phyloP scores from a whole-genome alignment of 305 asterid genomes.

The Andrographis paniculata region DNA sequence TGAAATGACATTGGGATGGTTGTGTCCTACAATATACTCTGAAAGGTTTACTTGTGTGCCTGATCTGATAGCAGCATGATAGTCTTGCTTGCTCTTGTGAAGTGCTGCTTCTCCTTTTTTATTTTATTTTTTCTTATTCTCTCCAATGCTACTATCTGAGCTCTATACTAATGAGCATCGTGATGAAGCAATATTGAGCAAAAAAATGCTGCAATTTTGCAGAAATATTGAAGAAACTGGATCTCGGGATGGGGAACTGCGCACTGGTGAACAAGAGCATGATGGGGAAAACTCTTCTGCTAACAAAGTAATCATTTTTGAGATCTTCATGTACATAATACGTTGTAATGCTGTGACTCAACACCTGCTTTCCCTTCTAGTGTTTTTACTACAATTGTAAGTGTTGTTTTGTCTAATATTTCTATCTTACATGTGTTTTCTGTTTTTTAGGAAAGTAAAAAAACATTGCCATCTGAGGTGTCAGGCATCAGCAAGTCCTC shows the following conservation, averaged over 20 bases:
- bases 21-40: too few species aligned
- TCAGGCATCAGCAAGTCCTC: conserved; percentile 32
- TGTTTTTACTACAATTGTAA: conserved; percentile 7
- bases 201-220: conserved; percentile 23
- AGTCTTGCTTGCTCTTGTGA: too few species aligned
- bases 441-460: conserved; percentile 44
- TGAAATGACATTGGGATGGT: too few species aligned
- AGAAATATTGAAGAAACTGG: conserved; percentile 84
- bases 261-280: conserved; percentile 39
- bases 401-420: conserved; percentile 10
- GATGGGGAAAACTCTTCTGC: conserved; percentile 41
- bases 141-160: conserved; percentile 9
- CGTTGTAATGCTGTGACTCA: background rate
- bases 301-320: conserved; percentile 41
- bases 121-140: too few species aligned
- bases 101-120: too few species aligned
- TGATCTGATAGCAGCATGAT: too few species aligned
- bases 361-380: background rate
- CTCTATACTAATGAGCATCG: conserved; percentile 10
- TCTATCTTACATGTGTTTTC: conserved; percentile 20
- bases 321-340: conserved; percentile 16
- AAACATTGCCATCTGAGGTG: conserved; percentile 37
- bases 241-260: conserved; percentile 40
- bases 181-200: conserved; percentile 17
- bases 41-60: too few species aligned